These are phyloP conservation scores for Solanum dulcamara DNA, from an alignment of 257 asterid genomes.

Conservation along the genomic window DNA sequence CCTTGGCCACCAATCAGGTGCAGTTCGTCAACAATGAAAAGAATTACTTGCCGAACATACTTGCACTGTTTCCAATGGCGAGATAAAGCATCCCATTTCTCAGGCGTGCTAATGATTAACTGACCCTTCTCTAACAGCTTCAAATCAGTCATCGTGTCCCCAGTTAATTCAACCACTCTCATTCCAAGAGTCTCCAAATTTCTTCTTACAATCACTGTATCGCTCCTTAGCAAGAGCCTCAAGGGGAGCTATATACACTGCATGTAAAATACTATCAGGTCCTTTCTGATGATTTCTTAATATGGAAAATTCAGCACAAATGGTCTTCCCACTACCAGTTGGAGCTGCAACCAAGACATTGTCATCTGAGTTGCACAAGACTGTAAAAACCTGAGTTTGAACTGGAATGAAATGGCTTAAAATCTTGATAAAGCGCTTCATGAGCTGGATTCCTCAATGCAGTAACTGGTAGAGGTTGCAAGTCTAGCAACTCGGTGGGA, in stretches of 20 bases:
- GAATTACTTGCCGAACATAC: constrained; percentile 18
- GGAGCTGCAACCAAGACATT: constrained; percentile 33
- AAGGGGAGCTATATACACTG: constrained; percentile 29
- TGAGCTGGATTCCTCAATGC: constrained; percentile 22
- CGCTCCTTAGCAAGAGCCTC: constrained; percentile 30
- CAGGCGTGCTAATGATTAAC: constrained; percentile 24
- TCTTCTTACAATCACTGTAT: constrained; percentile 20
- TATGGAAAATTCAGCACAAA: constrained; percentile 29
- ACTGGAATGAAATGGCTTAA: constrained; percentile 37
- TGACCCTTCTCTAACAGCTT: constrained; percentile 26
- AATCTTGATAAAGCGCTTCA: constrained; percentile 20
- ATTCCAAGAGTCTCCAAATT: constrained; percentile 26
- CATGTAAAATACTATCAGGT: constrained; percentile 15
- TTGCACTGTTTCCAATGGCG: constrained; percentile 27
- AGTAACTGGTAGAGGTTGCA: constrained; percentile 33
- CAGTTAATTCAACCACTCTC: constrained; percentile 27
- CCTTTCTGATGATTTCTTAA: constrained; percentile 26
- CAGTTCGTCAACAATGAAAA: constrained; percentile 26
- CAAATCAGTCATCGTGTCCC: constrained; percentile 19
- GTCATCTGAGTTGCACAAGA: constrained; percentile 10
- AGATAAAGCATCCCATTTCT: constrained; percentile 30
- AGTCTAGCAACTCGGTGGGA: constrained; percentile 28
- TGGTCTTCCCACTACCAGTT: constrained; percentile 34
- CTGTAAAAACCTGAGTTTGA: constrained; percentile 32
- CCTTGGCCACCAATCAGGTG: constrained; percentile 33